Evolutionary conservation across 2,329 filamentous ascomycete species (phyloP).

Genomic region (Falciphora oryzae): DNA sequence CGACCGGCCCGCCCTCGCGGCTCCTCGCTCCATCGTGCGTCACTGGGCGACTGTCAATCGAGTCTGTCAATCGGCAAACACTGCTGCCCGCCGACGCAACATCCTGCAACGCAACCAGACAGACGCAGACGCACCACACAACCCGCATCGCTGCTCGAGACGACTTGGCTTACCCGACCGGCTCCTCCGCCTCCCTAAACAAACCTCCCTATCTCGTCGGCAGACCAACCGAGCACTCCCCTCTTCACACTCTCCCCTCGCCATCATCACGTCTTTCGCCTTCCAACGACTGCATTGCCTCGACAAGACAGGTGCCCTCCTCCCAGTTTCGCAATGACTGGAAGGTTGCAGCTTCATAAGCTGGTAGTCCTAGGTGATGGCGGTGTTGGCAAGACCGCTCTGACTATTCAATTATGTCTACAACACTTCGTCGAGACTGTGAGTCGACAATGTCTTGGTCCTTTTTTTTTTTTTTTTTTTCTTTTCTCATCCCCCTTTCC

Average conservation of each 20-base stretch:
- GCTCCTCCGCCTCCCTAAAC: no score
- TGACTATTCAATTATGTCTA: conserved; percentile 93
- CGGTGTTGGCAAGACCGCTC: conserved; percentile 87
- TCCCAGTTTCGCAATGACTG: conserved; percentile 57
- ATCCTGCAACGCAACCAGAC: no score
- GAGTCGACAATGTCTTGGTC: conserved; percentile 28
- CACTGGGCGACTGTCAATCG: no score
- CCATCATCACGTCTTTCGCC: neutral
- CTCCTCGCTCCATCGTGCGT: no score
- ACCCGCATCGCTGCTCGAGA: no score
- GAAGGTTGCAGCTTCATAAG: conserved; percentile 94
- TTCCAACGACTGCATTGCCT: neutral
- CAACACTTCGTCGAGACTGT: conserved; percentile 96
- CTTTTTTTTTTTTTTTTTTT: neutral
- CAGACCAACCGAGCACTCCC: neutral
- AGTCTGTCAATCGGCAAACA: no score
- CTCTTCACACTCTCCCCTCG: neutral
- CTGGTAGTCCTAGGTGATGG: conserved; percentile 92
- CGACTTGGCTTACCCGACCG: no score
- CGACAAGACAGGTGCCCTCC: no score
- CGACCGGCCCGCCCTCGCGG: no score
- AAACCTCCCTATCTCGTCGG: neutral
- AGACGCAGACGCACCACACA: no score
- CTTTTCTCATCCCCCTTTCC: neutral
- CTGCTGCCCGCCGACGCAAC: no score